Base-by-base conservation (phyloP, 768 basidiomycete species). In the Lentinula aciculospora region DNA sequence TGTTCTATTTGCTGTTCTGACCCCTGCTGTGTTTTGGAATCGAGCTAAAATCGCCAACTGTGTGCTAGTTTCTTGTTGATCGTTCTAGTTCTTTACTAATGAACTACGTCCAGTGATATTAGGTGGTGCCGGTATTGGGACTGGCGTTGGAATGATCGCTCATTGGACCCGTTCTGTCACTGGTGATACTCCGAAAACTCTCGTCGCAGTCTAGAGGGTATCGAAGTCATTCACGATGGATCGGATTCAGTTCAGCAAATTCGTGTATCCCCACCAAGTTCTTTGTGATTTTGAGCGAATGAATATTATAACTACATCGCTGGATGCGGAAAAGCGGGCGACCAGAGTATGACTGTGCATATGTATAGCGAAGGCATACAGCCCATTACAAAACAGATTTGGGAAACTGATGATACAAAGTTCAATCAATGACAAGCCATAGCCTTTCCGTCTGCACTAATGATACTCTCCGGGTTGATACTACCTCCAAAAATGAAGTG, bases 11-110 rank as follows among this genome's bases (percentile, higher is more conserved):
- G 81, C 80, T 15, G 79, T 87, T 13, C 66, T 92, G 2, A 80
- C 78, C 3, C 86, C 91, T 3, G 86, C 88, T 2, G 53, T 91
- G 28, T 75, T 92, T 50, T 92, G 88, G 88, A 90, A 81, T 49
- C 78, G 80, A 54, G 88, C 86, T 31, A 75, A 71, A 32, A 67
- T 76, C 15, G 70, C 84, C n/a, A 82, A 90, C 62, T 64, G 89
- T 91, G 64, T 55, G 78, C 68, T 29, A 36, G 13, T 15, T n/a
- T 15, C 13, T 27, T 34, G 42, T 7, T n/a, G 4, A 19, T 47
- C 3, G 4, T 19, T 56, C 17, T 21, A 8, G 9, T 3, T 31
- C 29, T 25, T 25, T 5, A 32, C 32, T 59, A 7, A 54, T 15
- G 17, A 1, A 13, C 21, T 2, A 27, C 58, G 39, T 34, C 2